Base-by-base conservation (phyloP, 2,329 filamentous ascomycete genomes). In the Stromatinia cepivora region DNA sequence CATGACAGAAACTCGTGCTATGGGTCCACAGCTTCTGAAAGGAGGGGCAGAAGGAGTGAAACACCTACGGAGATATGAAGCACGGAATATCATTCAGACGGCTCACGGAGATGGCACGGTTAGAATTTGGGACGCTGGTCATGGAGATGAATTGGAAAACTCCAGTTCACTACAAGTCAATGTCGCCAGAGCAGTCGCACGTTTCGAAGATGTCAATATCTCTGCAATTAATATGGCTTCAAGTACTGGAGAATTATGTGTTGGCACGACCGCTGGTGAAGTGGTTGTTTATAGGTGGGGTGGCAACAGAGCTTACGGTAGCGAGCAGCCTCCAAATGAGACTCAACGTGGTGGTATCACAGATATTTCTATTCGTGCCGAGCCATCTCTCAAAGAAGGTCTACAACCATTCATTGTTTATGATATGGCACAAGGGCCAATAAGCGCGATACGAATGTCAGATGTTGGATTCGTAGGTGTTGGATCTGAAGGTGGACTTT, bases 111-210 rank as follows among this genome's bases (percentile, higher is more conserved):
- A 99, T 79, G 93, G 94, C 66, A 96, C 92, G 0, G 84, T 99
- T n/a, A 86, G 94, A 45, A 83, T 98, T 9, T 99, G 94, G 93
- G 95, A 99, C 79, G 88, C 90, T 28, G 95, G 95, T 0, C 92
- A 97, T 76, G 92, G 88, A 20, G 95, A 99, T 77, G 92, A 97
- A 76, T 91, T 99, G 64, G 95, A 99, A 79, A 98, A 98, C 76
- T 85, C 88, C 17, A 84, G 84, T 5, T 85, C 92, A 66, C 82
- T 98, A 34, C 94, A 99, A 80, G 88, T 97, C 8, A 94, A 99
- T 76, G 84, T 98, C 50, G 90, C 92, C 9, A 87, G 92, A 72
- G 92, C 94, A 2, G 83, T 98, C 6, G 91, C 90, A 66, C 88
- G 92, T n/a, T 90, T 87, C 71, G 88, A 92, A 4, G 87, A 92